Percentiles rank a stretch among this genome's conserved stretches.
Conservation (phyloP, 1,284 basidiomycete species). For the Sporisorium reilianum region DNA sequence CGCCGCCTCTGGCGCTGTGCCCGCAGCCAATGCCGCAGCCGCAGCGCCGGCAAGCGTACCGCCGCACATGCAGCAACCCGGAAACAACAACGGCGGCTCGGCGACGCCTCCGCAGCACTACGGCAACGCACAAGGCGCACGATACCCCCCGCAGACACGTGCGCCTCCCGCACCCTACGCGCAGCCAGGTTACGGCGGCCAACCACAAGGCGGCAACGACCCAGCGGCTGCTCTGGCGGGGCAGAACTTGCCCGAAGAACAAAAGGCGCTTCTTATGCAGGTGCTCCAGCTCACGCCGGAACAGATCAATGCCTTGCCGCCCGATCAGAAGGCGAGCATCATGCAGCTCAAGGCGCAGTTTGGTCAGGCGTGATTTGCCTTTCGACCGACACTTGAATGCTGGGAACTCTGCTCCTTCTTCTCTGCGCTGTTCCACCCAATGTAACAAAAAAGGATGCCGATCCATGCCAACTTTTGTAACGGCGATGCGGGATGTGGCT, state of each 20-base stretch:
- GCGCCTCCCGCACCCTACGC: slow-evolving; percentile 36
- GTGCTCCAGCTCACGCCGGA: slow-evolving; percentile 86
- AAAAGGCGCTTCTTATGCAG: slow-evolving; percentile 72
- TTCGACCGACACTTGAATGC: background rate
- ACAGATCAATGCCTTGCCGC: slow-evolving; percentile 86
- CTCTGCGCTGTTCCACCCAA: background rate
- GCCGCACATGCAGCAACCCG: slow-evolving; percentile 40
- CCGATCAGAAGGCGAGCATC: slow-evolving; percentile 85
- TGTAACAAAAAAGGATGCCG: background rate
- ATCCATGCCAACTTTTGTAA: background rate
- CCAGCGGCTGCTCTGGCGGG: slow-evolving; percentile 45
- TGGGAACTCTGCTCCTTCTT: background rate
- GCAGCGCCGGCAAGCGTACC: slow-evolving; percentile 21
- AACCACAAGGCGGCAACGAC: slow-evolving; percentile 25
- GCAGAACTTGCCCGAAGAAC: slow-evolving; percentile 60
- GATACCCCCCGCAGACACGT: slow-evolving; percentile 19
- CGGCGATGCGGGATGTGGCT: background rate
- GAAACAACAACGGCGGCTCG: slow-evolving; percentile 27
- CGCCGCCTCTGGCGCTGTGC: slow-evolving; percentile 42
- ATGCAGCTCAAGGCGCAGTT: slow-evolving; percentile 73
- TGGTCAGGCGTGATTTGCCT: slow-evolving; percentile 47
- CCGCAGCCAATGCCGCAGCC: slow-evolving; percentile 13
- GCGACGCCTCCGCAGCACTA: slow-evolving; percentile 49
- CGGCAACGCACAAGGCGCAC: slow-evolving; percentile 14
- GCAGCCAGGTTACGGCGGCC: slow-evolving; percentile 28